Base-by-base conservation (phyloP, 805 yeast genomes). In the Cyberlindnera maritima region DNA sequence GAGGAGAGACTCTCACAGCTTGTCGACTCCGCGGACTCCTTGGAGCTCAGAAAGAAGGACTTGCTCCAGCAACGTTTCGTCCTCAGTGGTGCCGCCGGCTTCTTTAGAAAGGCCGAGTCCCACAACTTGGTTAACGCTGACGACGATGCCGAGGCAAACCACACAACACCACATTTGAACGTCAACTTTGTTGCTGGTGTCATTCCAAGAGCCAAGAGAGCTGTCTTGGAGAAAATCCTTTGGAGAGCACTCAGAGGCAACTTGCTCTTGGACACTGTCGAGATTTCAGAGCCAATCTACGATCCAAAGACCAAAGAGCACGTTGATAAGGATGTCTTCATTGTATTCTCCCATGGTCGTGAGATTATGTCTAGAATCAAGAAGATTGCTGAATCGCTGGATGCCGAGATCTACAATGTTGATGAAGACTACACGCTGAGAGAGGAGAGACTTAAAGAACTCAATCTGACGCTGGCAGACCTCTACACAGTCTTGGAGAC, bases 221-320 rank as follows among this genome's bases (percentile, higher is more conserved):
- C 74, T 18, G 72, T 85, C 4, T 72, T 94, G 55, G 90, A 90
- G 61, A 87, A 83, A 60, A 88, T 94, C 46, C 71, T 90, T 43
- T 95, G 98, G 97, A 79, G 99, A 68, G 83, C 87, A 14, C 76
- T 92, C 55, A 81, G 99, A 66, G 99, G 99, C 63, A 94, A 94
- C 66, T 72, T 95, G 56, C 86, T 78, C 59, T 78, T 90, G 63
- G 83, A 84, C 54, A 76, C 85, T 46, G 77, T 79, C 49, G 95
- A 86, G 59, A 80, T 92, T 52, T 75, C 78, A 5, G 87, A 85
- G 58, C 80, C 83, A 26, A 70, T 91, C 47, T 83, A 78, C 61
- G 96, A 89, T 58, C 69, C 79, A 44, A 77, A 80, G 62, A 56
- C 83, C 23, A 78, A 79, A 51, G 70, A 73, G 23, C 70, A 65